Conservation (phyloP, 1,139 yeast genomes). For the Saccharomycopsis hybrid region DNA sequence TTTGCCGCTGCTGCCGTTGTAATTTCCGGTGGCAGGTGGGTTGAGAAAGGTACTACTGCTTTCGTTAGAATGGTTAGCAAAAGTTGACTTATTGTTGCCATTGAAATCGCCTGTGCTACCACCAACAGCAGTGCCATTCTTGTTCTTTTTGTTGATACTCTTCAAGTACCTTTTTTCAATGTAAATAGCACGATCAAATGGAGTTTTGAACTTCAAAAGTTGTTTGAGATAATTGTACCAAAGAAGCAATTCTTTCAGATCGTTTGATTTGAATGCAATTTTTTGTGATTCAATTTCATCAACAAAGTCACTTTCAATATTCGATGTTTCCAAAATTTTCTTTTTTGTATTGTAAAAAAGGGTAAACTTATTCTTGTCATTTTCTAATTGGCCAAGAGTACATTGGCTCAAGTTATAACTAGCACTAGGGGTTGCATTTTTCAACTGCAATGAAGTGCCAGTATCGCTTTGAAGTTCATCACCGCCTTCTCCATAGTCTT, state of each 20-base stretch:
- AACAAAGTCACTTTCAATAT: background rate
- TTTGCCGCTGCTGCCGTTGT: too few relatives aligned
- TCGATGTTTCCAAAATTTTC: background rate
- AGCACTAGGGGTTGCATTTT: constrained; percentile 16
- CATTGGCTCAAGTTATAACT: constrained; percentile 16
- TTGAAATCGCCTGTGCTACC: background rate
- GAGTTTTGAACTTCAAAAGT: constrained; percentile 31
- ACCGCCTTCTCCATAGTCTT: constrained; percentile 19
- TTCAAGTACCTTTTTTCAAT: constrained; percentile 26
- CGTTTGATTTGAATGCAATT: constrained; percentile 31
- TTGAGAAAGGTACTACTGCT: too few relatives aligned
- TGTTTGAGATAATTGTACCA: constrained; percentile 42
- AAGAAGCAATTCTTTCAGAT: constrained; percentile 33
- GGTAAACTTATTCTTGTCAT: constrained; percentile 9
- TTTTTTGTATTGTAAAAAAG: constrained; percentile 9
- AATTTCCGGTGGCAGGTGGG: too few relatives aligned
- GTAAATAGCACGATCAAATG: constrained; percentile 31
- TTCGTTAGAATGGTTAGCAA: background rate
- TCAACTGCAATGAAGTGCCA: constrained; percentile 16
- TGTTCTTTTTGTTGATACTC: constrained; percentile 3
- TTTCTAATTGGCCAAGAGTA: constrained; percentile 14
- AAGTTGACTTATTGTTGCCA: background rate
- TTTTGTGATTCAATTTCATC: constrained; percentile 26
- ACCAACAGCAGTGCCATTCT: background rate
- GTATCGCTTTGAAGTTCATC: constrained; percentile 19